Evolutionary conservation across 2,329 filamentous ascomycete genomes (phyloP), one percentile per base, ranked within the genome.

Genomic region (Tympanopsis confertula): DNA sequence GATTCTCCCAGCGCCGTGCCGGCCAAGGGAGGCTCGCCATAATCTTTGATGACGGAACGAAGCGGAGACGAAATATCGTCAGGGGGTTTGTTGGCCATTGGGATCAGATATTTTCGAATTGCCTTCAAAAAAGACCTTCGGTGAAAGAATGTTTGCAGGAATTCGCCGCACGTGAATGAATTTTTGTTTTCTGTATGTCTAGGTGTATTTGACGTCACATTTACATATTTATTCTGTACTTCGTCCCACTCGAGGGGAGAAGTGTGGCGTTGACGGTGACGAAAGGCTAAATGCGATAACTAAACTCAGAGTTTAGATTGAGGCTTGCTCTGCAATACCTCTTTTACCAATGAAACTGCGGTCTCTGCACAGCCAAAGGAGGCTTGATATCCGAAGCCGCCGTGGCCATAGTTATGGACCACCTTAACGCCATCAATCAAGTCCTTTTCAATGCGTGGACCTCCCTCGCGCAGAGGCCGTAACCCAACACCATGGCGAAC

Each of bases 401-500:
- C 74, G 53, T 76, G 71, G 1, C 73, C 74, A 52, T 78, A 78
- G 43, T 74, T 71, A 52, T 79, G 75, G 30, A 80, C 71, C 3
- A 77, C 67, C 7, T 13, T 15, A 13, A 33, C 68, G 5, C 73
- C 77, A 37, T 69, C 61, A 33, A 86, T 71, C 44, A 61, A 64
- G 54, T 88, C 82, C 51, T 67, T 79, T 58, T 93, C 86, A 13
- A 94, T 63, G 40, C 87, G 70, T 15, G 85, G 76, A 0, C 87
- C 87, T 2, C 71, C 80, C 39, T 75, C 68, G 37, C 88, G 67
- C 52, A 80, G 74, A 4, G 88, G 88, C 41, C 88, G 68, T 48
- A 94, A 51, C 0, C 88, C 88, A 13, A 94, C 87, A 3, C 78
- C 82, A 54, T 94, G 87, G 14, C 86, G 69, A 37, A 94, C 68